These are phyloP conservation scores for Nigrograna mackinnonii DNA, from an alignment of 2,329 filamentous ascomycete genomes.

Conservation along the genomic window DNA sequence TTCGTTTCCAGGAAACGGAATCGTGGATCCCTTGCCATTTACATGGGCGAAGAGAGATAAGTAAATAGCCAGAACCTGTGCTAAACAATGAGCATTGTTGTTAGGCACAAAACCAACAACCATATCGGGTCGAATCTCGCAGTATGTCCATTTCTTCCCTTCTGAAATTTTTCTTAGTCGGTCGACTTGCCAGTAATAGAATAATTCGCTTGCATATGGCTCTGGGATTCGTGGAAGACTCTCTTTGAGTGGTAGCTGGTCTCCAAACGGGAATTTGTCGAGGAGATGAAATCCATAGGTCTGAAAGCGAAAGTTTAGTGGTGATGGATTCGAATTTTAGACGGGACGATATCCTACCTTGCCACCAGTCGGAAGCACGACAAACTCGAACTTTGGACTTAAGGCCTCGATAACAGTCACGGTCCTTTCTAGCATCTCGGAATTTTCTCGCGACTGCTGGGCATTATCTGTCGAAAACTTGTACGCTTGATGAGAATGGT, in stretches of 20 bases:
- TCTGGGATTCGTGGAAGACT: conserved; percentile 35
- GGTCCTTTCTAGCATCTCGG: conserved; percentile 41
- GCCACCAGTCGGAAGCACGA: conserved; percentile 40
- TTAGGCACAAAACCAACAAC: conserved; percentile 48
- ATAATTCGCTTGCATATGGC: conserved; percentile 39
- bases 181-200: conserved; percentile 47
- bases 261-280: conserved; percentile 37
- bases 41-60: conserved; percentile 40
- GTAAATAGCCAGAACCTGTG: conserved; percentile 42
- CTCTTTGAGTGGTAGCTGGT: conserved; percentile 30
- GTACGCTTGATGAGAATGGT: no score
- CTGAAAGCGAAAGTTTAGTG: no score
- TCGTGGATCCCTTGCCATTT: conserved; percentile 41
- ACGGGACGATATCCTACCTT: no score
- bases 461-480: no score
- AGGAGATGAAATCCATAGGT: conserved; percentile 43
- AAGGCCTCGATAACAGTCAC: conserved; percentile 34
- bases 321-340: no score
- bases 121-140: conserved; percentile 45
- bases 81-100: conserved; percentile 43
- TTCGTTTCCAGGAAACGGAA: conserved; percentile 43
- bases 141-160: conserved; percentile 45
- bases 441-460: neutral
- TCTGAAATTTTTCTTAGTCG: conserved; percentile 39
- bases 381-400: conserved; percentile 26